Evolutionary conservation across 2,329 filamentous ascomycete species (phyloP).

Genomic region (Penicillium polonicum): DNA sequence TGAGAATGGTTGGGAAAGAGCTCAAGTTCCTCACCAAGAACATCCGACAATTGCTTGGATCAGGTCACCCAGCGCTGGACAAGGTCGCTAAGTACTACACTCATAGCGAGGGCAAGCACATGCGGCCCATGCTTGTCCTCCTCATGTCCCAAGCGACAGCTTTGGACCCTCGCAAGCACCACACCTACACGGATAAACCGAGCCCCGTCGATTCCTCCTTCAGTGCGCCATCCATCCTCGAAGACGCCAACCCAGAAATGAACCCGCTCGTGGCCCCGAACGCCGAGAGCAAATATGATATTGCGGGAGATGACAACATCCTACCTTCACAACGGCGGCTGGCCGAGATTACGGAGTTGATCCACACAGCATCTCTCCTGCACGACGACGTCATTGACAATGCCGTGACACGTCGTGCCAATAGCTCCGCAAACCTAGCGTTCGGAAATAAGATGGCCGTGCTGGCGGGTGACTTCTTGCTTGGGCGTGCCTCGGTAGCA

Average conservation of each 20-base stretch:
- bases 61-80: constrained; percentile 89
- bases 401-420: constrained; percentile 77
- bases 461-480: constrained; percentile 90
- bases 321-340: constrained; percentile 89
- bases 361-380: constrained; percentile 92
- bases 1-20: constrained; percentile 89
- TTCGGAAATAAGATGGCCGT: constrained; percentile 99
- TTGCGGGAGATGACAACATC: constrained; percentile 59
- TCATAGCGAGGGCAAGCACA: constrained; percentile 92
- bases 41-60: constrained; percentile 87
- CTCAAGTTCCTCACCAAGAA: constrained; percentile 95
- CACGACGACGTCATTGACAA: constrained; percentile 99
- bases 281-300: constrained; percentile 36
- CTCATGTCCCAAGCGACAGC: constrained; percentile 94
- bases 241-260: constrained; percentile 75
- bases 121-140: constrained; percentile 88
- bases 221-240: constrained; percentile 61
- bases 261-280: constrained; percentile 54
- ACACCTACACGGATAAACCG: constrained; percentile 36
- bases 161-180: constrained; percentile 65
- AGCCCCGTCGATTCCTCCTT: constrained; percentile 59
- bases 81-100: constrained; percentile 98
- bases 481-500: constrained; percentile 89
- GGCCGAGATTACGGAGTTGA: constrained; percentile 95
- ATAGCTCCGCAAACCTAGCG: constrained; percentile 84